Base-by-base conservation (phyloP, 2,329 filamentous ascomycete genomes). In the Graphilbum fragrans region DNA sequence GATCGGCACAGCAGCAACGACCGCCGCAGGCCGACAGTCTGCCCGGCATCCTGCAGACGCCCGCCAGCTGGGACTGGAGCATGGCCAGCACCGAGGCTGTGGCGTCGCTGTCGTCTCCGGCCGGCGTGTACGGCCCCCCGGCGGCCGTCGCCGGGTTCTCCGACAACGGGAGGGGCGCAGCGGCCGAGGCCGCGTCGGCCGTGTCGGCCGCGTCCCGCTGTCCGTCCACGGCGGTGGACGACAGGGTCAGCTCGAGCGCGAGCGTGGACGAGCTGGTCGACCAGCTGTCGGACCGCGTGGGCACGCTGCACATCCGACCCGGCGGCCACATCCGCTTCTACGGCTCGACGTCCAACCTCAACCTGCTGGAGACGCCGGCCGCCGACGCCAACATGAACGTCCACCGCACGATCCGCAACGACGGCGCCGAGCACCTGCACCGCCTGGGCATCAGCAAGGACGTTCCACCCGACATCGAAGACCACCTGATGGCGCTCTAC, bases 261-360 rank as follows among this genome's bases (percentile, higher is more conserved):
- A 46, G 42, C 8, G 45, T 55, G 7, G 52, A 55, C 32, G 61
- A 64, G 38, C 55, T 66, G 2, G 62, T 65, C 18, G 58, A 63
- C 38, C 60, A 65, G 41, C 49, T 66, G 9, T 63, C 63, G 3
- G 55, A 62, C 46, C 60, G 62, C 7, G 58, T 67, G 17, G 64
- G 64, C 5, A 62, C 61, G 5, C 45, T 67, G 38, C 64, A 65
- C 39, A 55, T 67, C 20, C 56, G 59, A 0, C 56, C 58, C 2
- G 63, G 64, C 46, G 64, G 64, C 0, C 60, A 64, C 44, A 49
- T 65, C 16, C 58, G 63, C 12, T 67, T 62, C 42, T 66, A 63
- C 36, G 64, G 64, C 11, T 57, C 64, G 2, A 64, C 64, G 0
- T 65, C 63, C 5, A 66, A 66, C 32, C 52, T 65, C 16, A 64